Evolutionary conservation across 345 rosid genomes (phyloP).

Genomic region (Sonneratia alba): DNA sequence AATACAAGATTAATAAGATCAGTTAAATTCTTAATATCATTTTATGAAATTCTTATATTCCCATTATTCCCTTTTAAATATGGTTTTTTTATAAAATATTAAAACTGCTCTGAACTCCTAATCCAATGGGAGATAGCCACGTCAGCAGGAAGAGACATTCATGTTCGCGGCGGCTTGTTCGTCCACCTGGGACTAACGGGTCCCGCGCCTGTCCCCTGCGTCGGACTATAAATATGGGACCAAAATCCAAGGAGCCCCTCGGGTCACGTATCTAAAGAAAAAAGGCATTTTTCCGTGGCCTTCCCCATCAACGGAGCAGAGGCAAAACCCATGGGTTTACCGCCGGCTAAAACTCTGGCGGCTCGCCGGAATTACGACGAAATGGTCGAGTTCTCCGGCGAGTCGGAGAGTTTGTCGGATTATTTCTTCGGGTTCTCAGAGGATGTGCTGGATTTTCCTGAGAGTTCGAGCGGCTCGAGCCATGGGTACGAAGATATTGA

Average conservation of each 20-base stretch:
- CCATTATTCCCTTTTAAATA: no score
- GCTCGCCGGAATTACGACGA: slow-evolving; percentile 19
- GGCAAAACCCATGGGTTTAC: background rate
- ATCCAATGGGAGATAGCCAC: slow-evolving; percentile 23
- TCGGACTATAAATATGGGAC: slow-evolving; percentile 7
- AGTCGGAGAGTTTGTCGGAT: slow-evolving; percentile 45
- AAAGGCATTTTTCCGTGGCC: background rate
- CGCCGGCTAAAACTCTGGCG: slow-evolving; percentile 13
- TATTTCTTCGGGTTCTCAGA: slow-evolving; percentile 50
- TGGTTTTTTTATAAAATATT: no score
- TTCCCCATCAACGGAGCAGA: background rate
- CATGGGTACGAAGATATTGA: slow-evolving; percentile 9
- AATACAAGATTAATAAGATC: no score
- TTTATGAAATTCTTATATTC: no score
- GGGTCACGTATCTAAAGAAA: slow-evolving; percentile 1
- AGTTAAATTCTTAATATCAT: no score
- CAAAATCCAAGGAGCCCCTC: background rate
- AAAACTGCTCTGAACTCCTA: background rate
- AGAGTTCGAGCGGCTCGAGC: slow-evolving; percentile 13
- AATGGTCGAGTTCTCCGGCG: slow-evolving; percentile 40
- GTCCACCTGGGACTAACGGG: slow-evolving; percentile 31
- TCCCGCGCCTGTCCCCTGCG: slow-evolving; percentile 14
- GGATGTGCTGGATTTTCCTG: slow-evolving; percentile 19
- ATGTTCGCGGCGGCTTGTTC: slow-evolving; percentile 47
- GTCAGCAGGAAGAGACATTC: slow-evolving; percentile 1